These are phyloP conservation scores for Acacia confusa DNA, from an alignment of 306 rosid species.

Conservation along the genomic window DNA sequence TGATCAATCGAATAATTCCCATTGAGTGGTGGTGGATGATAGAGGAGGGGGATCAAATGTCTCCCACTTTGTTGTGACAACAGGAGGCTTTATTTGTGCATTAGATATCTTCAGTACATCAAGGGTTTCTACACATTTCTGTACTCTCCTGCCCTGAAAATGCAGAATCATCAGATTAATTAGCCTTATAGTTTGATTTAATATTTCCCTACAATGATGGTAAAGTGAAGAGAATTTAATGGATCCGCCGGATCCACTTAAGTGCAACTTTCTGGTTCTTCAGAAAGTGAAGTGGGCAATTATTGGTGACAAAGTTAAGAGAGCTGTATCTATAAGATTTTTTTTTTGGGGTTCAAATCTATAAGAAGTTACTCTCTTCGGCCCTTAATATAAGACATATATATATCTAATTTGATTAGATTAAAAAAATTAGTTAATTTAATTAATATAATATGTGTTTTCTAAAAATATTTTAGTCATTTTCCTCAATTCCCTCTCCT, in stretches of 20 bases:
- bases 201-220: not conserved
- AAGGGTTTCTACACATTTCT: slow-evolving; percentile 71
- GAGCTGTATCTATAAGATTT: not conserved
- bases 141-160: slow-evolving; percentile 75
- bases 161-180: slow-evolving; percentile 1
- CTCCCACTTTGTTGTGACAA: slow-evolving; percentile 85
- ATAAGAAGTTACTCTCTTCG: not conserved
- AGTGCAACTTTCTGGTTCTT: not conserved
- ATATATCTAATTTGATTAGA: too few relatives aligned
- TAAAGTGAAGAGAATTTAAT: not conserved
- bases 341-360: too few relatives aligned
- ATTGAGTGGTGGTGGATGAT: slow-evolving; percentile 16
- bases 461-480: too few relatives aligned
- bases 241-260: not conserved
- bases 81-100: slow-evolving; percentile 54
- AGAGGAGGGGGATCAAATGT: slow-evolving; percentile 47
- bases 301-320: not conserved
- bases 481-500: too few relatives aligned
- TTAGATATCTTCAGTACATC: slow-evolving; percentile 65
- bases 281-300: not conserved
- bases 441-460: too few relatives aligned
- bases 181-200: not conserved
- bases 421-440: too few relatives aligned
- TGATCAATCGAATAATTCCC: slow-evolving; percentile 44
- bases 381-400: too few relatives aligned